phyloP scores from a whole-genome alignment of 2,329 filamentous ascomycete genomes.

The Phoma sp. region DNA sequence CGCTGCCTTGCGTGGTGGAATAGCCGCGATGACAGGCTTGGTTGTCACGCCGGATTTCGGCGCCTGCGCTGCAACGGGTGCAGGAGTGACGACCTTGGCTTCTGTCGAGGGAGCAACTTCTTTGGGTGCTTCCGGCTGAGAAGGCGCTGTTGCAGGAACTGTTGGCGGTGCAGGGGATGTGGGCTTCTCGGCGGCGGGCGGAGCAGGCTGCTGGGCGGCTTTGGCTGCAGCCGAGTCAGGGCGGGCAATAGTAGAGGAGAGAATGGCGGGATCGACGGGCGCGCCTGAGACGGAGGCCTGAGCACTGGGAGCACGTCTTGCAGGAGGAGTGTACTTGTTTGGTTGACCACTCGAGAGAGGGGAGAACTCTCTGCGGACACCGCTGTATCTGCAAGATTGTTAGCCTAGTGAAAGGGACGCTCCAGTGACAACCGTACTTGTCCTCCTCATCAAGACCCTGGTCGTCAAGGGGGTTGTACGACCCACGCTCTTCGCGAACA shows the following conservation, averaged over 20 bases:
- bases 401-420: neutral
- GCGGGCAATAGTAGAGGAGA: constrained; percentile 77
- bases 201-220: constrained; percentile 28
- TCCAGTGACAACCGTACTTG: constrained; percentile 65
- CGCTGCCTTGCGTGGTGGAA: constrained; percentile 46
- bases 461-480: constrained; percentile 67
- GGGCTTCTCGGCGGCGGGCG: constrained; percentile 30
- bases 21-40: constrained; percentile 35
- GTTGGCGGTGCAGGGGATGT: constrained; percentile 14
- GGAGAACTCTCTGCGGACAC: constrained; percentile 77
- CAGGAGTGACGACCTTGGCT: constrained; percentile 26
- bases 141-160: constrained; percentile 6
- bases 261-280: constrained; percentile 86
- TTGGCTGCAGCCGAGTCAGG: constrained; percentile 47
- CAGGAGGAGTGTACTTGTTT: constrained; percentile 89
- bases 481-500: constrained; percentile 85
- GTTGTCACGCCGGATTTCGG: constrained; percentile 39
- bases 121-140: constrained; percentile 26
- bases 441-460: constrained; percentile 84
- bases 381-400: constrained; percentile 72
- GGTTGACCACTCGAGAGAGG: constrained; percentile 66
- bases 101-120: constrained; percentile 24
- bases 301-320: constrained; percentile 77
- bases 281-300: constrained; percentile 76
- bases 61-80: constrained; percentile 29